These are phyloP conservation scores for Talaromyces funiculosus DNA, from an alignment of 2,329 filamentous ascomycete genomes.

Conservation along the genomic window DNA sequence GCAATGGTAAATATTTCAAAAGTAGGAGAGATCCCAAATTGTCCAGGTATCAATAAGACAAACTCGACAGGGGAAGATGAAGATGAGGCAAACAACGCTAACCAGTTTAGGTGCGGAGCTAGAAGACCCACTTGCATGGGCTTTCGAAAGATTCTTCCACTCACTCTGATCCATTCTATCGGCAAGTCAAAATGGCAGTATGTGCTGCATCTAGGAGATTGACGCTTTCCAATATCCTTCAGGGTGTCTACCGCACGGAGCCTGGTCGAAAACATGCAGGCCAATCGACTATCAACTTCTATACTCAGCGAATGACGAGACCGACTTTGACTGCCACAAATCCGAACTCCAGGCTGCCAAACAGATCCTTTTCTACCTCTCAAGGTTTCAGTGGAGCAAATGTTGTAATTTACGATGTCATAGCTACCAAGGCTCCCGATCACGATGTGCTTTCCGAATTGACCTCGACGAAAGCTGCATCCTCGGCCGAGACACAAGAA, in stretches of 20 bases:
- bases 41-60: too few species aligned
- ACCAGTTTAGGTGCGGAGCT: background rate
- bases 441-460: background rate
- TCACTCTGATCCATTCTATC: background rate
- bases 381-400: background rate
- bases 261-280: background rate
- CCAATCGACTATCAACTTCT: background rate
- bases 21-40: background rate
- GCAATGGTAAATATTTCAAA: background rate
- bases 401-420: background rate
- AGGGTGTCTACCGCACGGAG: conserved; percentile 2
- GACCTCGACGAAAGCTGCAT: background rate
- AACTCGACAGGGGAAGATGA: background rate
- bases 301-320: background rate
- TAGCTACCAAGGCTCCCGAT: background rate
- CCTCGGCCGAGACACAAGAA: background rate
- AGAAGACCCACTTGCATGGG: background rate
- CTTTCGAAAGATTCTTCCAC: background rate
- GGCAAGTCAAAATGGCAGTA: background rate
- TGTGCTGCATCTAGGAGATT: conserved; percentile 7
- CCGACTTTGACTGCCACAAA: background rate
- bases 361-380: background rate
- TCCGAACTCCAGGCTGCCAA: background rate
- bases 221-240: conserved; percentile 5
- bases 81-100: background rate